These are phyloP conservation scores for Aspergillus egyptiacus DNA, from an alignment of 495 filamentous ascomycete species.

Conservation along the genomic window DNA sequence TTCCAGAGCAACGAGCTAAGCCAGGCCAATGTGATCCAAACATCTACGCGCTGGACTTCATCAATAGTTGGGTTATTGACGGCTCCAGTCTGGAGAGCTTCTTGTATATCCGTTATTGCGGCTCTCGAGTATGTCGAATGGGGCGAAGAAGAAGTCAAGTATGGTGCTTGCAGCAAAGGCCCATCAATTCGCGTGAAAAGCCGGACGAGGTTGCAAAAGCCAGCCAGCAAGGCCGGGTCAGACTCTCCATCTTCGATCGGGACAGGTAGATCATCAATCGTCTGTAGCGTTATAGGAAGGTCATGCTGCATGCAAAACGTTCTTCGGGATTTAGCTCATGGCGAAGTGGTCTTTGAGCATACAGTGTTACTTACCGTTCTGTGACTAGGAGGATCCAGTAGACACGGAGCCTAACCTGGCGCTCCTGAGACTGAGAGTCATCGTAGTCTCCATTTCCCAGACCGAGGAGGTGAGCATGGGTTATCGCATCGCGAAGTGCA, in stretches of 20 bases:
- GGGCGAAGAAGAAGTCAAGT: background rate
- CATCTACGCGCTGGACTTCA: slow-evolving; percentile 10
- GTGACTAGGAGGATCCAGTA: slow-evolving; percentile 11
- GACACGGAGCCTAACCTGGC: slow-evolving; percentile 2
- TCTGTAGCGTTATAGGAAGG: slow-evolving; percentile 10
- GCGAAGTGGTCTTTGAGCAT: too few relatives aligned
- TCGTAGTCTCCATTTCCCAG: background rate
- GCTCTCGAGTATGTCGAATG: slow-evolving; percentile 5
- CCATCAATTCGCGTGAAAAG: slow-evolving; percentile 12
- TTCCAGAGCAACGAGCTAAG: slow-evolving; percentile 11
- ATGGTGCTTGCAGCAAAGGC: slow-evolving; percentile 4
- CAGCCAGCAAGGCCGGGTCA: slow-evolving; percentile 1
- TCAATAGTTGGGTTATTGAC: slow-evolving; percentile 7
- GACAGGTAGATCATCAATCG: slow-evolving; percentile 4
- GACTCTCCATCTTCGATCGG: slow-evolving; percentile 6
- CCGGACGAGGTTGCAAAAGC: slow-evolving; percentile 7
- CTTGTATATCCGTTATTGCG: slow-evolving; percentile 8
- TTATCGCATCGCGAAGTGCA: slow-evolving; percentile 7
- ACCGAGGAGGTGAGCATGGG: slow-evolving; percentile 6
- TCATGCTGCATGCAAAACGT: slow-evolving; percentile 14
- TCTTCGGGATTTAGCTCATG: slow-evolving; percentile 3
- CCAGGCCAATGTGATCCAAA: slow-evolving; percentile 10
- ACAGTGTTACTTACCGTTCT: slow-evolving; percentile 4
- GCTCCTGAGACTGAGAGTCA: background rate
- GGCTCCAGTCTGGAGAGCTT: slow-evolving; percentile 4